Conservation (phyloP, 345 rosid genomes). For the Nephelium lappaceum region DNA sequence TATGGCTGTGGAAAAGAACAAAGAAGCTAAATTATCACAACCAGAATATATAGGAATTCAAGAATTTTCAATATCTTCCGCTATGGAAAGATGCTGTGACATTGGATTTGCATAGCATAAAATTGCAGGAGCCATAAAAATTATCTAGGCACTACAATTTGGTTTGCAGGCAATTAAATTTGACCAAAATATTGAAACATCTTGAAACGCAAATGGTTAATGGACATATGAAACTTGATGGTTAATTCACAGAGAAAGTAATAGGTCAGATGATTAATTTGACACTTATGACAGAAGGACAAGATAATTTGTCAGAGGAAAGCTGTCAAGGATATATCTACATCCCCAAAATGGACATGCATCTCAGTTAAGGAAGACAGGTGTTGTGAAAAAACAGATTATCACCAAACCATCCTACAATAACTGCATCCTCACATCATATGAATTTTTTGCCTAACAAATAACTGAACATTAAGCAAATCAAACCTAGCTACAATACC, state of each 20-base stretch:
- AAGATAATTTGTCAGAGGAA: not conserved
- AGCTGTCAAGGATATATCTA: not conserved
- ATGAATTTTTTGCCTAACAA: not conserved
- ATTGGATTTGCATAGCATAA: not conserved
- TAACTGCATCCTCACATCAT: not conserved
- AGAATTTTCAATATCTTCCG: not conserved
- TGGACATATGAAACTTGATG: not conserved
- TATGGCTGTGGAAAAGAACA: conserved; percentile 59
- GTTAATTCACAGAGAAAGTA: not conserved
- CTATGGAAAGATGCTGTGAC: not conserved
- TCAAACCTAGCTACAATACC: conserved; percentile 44
- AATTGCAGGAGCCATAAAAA: not conserved
- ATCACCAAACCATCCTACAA: not conserved
- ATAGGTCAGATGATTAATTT: not conserved
- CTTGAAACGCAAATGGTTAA: not conserved
- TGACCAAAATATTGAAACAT: not conserved
- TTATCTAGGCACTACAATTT: not conserved
- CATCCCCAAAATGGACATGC: not conserved
- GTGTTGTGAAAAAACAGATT: not conserved
- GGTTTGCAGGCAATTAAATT: not conserved
- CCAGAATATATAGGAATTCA: not conserved
- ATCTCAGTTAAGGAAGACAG: not conserved
- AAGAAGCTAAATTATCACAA: not conserved
- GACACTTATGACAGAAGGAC: not conserved
- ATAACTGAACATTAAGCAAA: conserved; percentile 8